A percentile compares a stretch with the other conserved stretches of the same genome.
Conservation (phyloP, 495 filamentous ascomycete genomes). For the Pyrenula massariospora region DNA sequence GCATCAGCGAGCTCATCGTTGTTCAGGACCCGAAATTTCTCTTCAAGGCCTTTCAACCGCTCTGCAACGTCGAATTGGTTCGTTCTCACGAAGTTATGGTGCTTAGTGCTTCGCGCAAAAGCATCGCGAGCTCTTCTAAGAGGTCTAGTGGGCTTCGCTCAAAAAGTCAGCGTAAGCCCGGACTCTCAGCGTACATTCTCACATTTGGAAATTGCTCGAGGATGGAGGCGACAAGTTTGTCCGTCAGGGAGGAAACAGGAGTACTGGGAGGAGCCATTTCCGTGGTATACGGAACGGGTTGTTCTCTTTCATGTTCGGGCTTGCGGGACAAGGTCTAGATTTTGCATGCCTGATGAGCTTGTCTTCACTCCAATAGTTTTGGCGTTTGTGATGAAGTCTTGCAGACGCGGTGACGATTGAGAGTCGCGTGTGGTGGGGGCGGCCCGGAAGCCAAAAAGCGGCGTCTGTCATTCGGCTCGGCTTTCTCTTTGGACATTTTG, state of each 20-base stretch:
- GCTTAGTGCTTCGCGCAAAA: conserved; percentile 23
- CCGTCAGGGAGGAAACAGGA: conserved; percentile 20
- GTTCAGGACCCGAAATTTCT: conserved; percentile 74
- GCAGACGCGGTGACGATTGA: too few relatives aligned
- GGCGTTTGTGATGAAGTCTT: neutral
- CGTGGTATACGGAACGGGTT: neutral
- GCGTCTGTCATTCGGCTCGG: neutral
- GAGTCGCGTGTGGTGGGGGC: neutral
- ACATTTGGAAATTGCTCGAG: conserved; percentile 14
- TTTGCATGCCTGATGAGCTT: neutral
- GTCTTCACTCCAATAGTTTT: neutral
- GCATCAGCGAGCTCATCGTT: conserved; percentile 74
- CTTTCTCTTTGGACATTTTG: neutral
- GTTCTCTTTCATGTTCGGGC: neutral
- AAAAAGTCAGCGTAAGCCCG: conserved; percentile 30
- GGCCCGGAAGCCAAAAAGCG: neutral
- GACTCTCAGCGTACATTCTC: conserved; percentile 25
- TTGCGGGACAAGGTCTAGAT: neutral
- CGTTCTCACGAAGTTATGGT: conserved; percentile 54
- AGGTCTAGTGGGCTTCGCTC: conserved; percentile 19
- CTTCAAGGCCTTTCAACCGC: conserved; percentile 67
- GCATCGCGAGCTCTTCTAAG: conserved; percentile 16
- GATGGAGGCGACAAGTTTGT: conserved; percentile 21
- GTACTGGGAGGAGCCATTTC: conserved; percentile 35
- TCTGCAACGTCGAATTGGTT: conserved; percentile 80